phyloP scores from a whole-genome alignment of 352 stramenopile genomes.

The Blastocystis sp. region DNA sequence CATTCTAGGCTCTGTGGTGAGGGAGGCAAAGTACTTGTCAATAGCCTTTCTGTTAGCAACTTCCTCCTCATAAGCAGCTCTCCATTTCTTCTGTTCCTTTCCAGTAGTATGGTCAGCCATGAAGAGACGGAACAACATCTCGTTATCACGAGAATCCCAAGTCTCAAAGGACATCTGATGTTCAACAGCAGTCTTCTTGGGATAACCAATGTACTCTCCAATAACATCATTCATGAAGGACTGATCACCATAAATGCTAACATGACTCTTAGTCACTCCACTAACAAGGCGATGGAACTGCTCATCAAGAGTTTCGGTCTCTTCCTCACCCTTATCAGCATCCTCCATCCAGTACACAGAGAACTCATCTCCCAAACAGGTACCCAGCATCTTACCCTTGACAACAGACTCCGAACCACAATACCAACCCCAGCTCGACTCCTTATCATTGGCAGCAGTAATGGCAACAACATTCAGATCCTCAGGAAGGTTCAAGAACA shows the following conservation, averaged over 20 bases:
- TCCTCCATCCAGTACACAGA: constrained; percentile 82
- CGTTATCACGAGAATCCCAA: constrained; percentile 27
- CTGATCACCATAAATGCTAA: constrained; percentile 62
- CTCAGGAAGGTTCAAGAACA: constrained; percentile 77
- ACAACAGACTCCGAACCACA: constrained; percentile 66
- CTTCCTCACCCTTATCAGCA: constrained; percentile 73
- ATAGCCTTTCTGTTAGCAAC: background rate
- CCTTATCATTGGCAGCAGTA: constrained; percentile 76
- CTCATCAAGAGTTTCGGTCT: constrained; percentile 70
- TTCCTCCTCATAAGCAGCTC: constrained; percentile 21
- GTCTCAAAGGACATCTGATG: constrained; percentile 7
- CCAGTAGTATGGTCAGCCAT: constrained; percentile 6
- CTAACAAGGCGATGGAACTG: constrained; percentile 71
- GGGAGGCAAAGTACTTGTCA: background rate
- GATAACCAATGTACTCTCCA: background rate
- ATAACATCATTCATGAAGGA: constrained; percentile 24
- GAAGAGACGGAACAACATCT: constrained; percentile 8
- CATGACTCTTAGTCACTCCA: constrained; percentile 73
- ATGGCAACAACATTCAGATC: constrained; percentile 79
- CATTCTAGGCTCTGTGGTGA: background rate
- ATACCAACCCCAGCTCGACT: constrained; percentile 80
- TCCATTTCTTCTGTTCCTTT: constrained; percentile 24
- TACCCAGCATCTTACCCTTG: constrained; percentile 68
- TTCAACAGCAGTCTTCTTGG: background rate
- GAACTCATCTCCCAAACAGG: constrained; percentile 78